phyloP scores from a whole-genome alignment of 2,329 filamentous ascomycete genomes.

The Fusarium vanettenii region DNA sequence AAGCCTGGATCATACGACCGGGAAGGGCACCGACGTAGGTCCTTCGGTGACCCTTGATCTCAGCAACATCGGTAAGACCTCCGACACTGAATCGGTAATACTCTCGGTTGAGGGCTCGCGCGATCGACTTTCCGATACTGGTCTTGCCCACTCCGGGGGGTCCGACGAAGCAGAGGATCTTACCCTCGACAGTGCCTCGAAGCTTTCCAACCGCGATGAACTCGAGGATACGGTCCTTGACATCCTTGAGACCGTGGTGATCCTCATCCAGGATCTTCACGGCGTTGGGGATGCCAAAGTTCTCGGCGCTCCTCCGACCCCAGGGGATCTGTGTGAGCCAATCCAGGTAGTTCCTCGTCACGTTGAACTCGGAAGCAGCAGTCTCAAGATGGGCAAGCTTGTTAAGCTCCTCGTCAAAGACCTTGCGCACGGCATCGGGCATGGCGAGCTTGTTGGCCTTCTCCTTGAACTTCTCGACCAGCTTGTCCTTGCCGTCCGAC shows the following conservation, averaged over 20 bases:
- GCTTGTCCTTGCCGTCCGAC: slow-evolving; percentile 97
- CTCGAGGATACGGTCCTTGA: slow-evolving; percentile 97
- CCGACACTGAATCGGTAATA: slow-evolving; percentile 99
- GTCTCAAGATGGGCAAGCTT: slow-evolving; percentile 96
- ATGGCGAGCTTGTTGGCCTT: slow-evolving; percentile 94
- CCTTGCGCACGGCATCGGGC: slow-evolving; percentile 96
- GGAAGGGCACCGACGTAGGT: slow-evolving; percentile 97
- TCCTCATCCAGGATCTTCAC: slow-evolving; percentile 93
- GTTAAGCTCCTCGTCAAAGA: slow-evolving; percentile 98
- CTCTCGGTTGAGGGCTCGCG: slow-evolving; percentile 90
- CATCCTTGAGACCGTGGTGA: slow-evolving; percentile 95
- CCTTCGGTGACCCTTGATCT: slow-evolving; percentile 97
- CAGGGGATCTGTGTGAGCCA: slow-evolving; percentile 99
- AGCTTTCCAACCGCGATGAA: slow-evolving; percentile 99
- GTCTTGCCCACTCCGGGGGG: slow-evolving; percentile 98
- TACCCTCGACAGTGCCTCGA: slow-evolving; percentile 95
- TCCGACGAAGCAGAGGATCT: slow-evolving; percentile 97
- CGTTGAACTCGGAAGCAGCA: slow-evolving; percentile 97
- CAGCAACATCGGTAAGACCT: slow-evolving; percentile 94
- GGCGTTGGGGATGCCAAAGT: slow-evolving; percentile 94
- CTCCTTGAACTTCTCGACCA: slow-evolving; percentile 97
- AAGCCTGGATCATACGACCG: slow-evolving; percentile 94
- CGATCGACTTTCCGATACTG: slow-evolving; percentile 98
- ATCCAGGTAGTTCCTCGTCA: slow-evolving; percentile 97
- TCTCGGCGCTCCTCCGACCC: slow-evolving; percentile 95